A percentile compares a stretch with the other conserved stretches of the same genome.
Evolutionary conservation across 2,329 filamentous ascomycete species (phyloP).

Genomic region (Onygenales sp.): DNA sequence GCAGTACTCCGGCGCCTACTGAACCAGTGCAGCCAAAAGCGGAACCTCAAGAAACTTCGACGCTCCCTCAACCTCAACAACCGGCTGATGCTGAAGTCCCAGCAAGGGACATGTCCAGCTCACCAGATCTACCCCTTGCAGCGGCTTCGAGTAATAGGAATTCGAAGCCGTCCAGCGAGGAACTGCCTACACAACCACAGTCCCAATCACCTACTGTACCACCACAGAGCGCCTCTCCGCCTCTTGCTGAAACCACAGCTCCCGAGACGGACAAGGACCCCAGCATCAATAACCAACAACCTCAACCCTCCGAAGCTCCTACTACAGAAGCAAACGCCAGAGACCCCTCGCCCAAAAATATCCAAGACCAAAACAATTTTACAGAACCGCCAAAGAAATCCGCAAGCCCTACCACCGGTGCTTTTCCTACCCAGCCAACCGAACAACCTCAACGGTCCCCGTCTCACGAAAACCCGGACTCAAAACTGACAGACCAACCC

Average conservation of each 20-base stretch:
- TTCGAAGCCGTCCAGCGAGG: neutral
- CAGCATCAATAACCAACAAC: neutral
- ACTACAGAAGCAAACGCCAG: neutral
- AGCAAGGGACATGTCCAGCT: slow-evolving; percentile 6
- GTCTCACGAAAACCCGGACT: neutral
- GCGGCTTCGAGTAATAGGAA: slow-evolving; percentile 1
- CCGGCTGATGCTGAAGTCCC: slow-evolving; percentile 1
- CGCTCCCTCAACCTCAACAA: slow-evolving; percentile 3
- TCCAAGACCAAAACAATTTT: neutral
- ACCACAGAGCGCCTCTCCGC: neutral
- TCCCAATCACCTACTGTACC: neutral
- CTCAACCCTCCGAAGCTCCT: neutral
- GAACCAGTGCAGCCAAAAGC: slow-evolving; percentile 5
- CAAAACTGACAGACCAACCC: neutral
- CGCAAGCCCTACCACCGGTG: neutral
- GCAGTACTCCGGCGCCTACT: slow-evolving; percentile 12
- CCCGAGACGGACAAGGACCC: neutral
- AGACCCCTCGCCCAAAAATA: neutral
- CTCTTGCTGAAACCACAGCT: neutral
- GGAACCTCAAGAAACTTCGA: slow-evolving; percentile 1
- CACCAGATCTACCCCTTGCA: slow-evolving; percentile 8
- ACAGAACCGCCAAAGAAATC: neutral
- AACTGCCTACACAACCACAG: neutral
- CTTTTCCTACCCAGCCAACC: neutral
- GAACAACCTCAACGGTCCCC: neutral